Evolutionary conservation across 1,284 basidiomycete genomes (phyloP), one percentile per base, ranked within the genome.

Genomic region (Tilletia caries): DNA sequence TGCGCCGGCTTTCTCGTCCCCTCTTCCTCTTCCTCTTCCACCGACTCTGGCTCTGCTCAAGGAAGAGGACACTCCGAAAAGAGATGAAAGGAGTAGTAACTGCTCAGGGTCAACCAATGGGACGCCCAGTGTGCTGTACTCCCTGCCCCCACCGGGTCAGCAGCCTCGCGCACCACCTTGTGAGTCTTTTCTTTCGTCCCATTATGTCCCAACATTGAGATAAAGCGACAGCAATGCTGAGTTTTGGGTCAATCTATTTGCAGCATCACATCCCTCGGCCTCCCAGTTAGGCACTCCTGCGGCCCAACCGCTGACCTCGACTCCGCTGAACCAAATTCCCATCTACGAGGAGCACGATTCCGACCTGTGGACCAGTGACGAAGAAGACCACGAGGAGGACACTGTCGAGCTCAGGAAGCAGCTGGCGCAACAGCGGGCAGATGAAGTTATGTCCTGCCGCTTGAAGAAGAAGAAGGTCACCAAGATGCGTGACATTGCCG

Each of bases 61-160:
- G 10, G 37, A 6, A 6, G 37, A 41, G 15, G 37, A 41, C 8
- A 15, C 37, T 10, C 37, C 37, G 8, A 41, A 41, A 41, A 41
- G 1, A 10, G 37, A 6, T 41, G 37, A 41, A 15, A 41, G 37
- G 37, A 41, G 37, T 15, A 41, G 37, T 15, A 41, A 15, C 37
- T 6, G 37, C 37, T 41, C 37, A 15, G 8, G 15, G 32, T 33
- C 58, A 18, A 34, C 29, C 32, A 34, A 33, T 62, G 29, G 32
- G 13, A 62, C 32, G 58, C 32, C 58, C 8, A 62, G 58, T 29
- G 20, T 62, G 15, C 10, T 34, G 33, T 62, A 62, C 23, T 62
- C 58, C 29, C 15, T 62, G 58, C 58, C 58, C 15, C 58, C 58
- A n/a, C 58, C 58, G 32, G 58, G 58, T n/a, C 58, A 62, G 58